Evolutionary conservation across 2,329 filamentous ascomycete genomes (phyloP).

Genomic region (Cladosporium velox): DNA sequence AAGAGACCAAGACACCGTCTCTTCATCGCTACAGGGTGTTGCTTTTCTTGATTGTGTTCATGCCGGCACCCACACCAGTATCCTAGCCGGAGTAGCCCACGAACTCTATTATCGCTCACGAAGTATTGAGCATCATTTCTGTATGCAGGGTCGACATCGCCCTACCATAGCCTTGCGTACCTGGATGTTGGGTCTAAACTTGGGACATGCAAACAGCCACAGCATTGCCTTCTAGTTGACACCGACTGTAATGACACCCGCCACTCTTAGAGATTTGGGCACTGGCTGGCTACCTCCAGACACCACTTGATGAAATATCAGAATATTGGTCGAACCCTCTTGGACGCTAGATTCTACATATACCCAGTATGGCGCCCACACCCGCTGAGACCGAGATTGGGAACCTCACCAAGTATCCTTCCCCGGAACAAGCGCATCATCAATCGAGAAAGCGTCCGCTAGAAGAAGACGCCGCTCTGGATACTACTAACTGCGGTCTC

Average conservation of each 20-base stretch:
- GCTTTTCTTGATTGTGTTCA: background rate
- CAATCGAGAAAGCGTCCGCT: background rate
- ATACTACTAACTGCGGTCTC: background rate
- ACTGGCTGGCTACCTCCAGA: slow-evolving; percentile 2
- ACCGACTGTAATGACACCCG: slow-evolving; percentile 8
- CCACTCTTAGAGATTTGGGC: background rate
- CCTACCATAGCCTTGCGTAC: background rate
- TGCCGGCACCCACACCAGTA: background rate
- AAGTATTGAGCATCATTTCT: background rate
- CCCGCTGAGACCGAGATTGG: background rate
- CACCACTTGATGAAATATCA: background rate
- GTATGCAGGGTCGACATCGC: slow-evolving; percentile 2
- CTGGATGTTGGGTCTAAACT: slow-evolving; percentile 10
- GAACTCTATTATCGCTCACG: background rate
- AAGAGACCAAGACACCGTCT: background rate
- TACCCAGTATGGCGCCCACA: background rate
- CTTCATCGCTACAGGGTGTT: background rate
- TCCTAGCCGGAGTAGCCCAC: background rate
- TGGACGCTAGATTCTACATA: background rate
- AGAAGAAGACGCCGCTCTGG: background rate
- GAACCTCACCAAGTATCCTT: background rate
- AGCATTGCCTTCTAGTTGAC: background rate
- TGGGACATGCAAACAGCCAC: slow-evolving; percentile 4
- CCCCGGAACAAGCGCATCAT: background rate
- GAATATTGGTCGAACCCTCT: background rate